A percentile compares a stretch with the other conserved stretches of the same genome.
Conservation (phyloP, 129 eudicot species). For the Dittrichia graveolens region DNA sequence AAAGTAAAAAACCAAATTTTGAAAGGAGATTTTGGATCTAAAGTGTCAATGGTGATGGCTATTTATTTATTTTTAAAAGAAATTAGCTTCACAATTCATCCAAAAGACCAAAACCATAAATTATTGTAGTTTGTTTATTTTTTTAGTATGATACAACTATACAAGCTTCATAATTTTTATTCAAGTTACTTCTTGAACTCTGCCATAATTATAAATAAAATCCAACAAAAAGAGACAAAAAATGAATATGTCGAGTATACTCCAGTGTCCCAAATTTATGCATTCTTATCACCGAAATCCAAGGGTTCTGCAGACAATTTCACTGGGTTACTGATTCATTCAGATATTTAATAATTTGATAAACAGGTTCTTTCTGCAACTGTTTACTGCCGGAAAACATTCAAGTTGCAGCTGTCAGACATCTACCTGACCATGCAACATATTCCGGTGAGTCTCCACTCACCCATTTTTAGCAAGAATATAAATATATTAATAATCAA, state of each 20-base stretch:
- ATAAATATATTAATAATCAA: neutral
- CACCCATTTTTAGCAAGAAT: neutral
- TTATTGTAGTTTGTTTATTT: neutral
- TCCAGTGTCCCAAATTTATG: neutral
- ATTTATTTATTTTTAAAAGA: too few relatives aligned
- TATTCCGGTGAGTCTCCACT: conserved; percentile 49
- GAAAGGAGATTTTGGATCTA: neutral
- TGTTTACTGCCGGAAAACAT: conserved; percentile 89
- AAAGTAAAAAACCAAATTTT: neutral
- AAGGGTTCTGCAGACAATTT: neutral
- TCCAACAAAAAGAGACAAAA: neutral
- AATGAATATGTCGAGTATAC: neutral
- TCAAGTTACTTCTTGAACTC: neutral
- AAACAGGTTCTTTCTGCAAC: conserved; percentile 87
- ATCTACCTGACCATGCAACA: conserved; percentile 65
- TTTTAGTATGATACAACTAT: neutral
- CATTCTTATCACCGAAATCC: neutral
- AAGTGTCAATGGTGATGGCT: neutral
- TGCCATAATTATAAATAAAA: neutral
- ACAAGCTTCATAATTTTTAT: neutral
- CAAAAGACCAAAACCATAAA: neutral
- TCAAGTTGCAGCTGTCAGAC: conserved; percentile 74
- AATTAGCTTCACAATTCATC: neutral
- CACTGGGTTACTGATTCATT: neutral
- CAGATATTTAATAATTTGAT: neutral